Percentiles rank a stretch among this genome's conserved stretches.
These are phyloP conservation scores for Plectranthus barbatus DNA, from an alignment of 257 asterid species.

Conservation along the genomic window DNA sequence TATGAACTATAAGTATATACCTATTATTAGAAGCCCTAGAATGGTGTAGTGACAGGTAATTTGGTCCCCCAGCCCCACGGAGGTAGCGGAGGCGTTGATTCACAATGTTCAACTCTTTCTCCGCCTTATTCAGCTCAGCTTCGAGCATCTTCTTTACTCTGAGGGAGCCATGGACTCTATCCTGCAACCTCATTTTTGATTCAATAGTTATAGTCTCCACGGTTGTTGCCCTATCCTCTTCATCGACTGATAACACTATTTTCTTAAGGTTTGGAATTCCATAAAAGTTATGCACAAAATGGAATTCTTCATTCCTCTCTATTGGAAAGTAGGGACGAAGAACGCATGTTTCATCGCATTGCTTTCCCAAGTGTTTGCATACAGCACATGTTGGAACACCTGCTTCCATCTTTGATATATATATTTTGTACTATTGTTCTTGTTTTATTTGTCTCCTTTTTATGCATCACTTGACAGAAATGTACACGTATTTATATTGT, in stretches of 20 bases:
- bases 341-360: neutral
- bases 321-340: neutral
- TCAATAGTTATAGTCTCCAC: neutral
- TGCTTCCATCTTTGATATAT: neutral
- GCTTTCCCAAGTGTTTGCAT: neutral
- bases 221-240: neutral
- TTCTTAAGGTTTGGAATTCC: neutral
- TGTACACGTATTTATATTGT: too few relatives aligned
- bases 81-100: neutral
- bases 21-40: too few relatives aligned
- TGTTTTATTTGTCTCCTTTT: too few relatives aligned
- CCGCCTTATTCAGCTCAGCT: neutral
- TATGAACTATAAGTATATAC: too few relatives aligned
- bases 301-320: neutral
- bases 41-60: too few relatives aligned
- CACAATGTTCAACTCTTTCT: neutral
- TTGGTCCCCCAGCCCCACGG: neutral
- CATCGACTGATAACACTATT: neutral
- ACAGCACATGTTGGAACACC: neutral
- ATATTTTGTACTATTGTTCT: too few relatives aligned
- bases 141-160: neutral
- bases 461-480: too few relatives aligned
- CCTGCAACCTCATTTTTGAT: neutral
- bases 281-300: neutral
- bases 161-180: neutral